Percentiles rank a stretch among this genome's conserved stretches.
Evolutionary conservation across 116 monocot genomes (phyloP).

Genomic region (Papilionanthe hybrid): DNA sequence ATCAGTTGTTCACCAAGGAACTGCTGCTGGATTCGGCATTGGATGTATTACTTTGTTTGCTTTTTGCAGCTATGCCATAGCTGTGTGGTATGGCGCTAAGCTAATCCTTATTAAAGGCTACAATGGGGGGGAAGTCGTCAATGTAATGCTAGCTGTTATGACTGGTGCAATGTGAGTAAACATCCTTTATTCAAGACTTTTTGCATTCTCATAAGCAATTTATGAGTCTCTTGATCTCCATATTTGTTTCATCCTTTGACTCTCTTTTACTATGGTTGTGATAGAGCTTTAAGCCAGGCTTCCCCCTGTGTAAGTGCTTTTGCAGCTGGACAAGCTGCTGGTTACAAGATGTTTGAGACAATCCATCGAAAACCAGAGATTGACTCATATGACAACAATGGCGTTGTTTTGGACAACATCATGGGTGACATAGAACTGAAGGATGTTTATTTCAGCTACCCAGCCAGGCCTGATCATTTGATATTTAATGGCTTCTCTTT

Average conservation of each 20-base stretch:
- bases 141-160: conserved; percentile 46
- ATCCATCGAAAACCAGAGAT: conserved; percentile 56
- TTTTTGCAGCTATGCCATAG: conserved; percentile 50
- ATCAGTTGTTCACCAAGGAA: conserved; percentile 34
- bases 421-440: conserved; percentile 54
- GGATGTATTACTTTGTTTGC: conserved; percentile 30
- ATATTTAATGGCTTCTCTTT: conserved; percentile 61
- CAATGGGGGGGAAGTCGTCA: conserved; percentile 49
- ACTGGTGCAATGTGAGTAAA: conserved; percentile 52
- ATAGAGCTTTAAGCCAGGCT: conserved; percentile 51
- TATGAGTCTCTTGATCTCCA: not conserved
- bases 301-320: conserved; percentile 54
- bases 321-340: conserved; percentile 57
- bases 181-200: not conserved
- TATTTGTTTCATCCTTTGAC: not conserved
- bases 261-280: not conserved
- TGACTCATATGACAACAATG: conserved; percentile 28
- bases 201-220: not conserved
- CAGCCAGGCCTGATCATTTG: conserved; percentile 41
- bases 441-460: conserved; percentile 60
- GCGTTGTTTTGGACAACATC: conserved; percentile 40
- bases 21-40: conserved; percentile 35
- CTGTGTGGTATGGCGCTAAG: conserved; percentile 61
- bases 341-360: conserved; percentile 63
- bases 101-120: conserved; percentile 51